These are phyloP conservation scores for Glonium stellatum DNA, from an alignment of 495 filamentous ascomycete genomes.

Conservation along the genomic window DNA sequence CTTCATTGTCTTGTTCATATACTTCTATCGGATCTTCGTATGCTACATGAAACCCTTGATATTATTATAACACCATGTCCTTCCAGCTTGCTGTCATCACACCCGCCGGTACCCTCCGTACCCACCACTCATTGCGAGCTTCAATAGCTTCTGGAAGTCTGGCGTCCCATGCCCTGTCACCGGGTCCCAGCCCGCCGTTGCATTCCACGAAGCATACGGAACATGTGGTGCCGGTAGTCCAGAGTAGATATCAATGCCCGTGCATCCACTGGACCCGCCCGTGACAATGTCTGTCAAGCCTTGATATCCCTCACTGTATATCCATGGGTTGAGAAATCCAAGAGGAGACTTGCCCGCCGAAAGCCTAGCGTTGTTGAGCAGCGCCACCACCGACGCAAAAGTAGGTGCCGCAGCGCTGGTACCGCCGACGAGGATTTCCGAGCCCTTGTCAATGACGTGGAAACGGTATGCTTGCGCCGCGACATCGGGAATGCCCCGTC, in stretches of 20 bases:
- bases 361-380: conserved; percentile 63
- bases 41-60: no score
- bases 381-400: conserved; percentile 54
- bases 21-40: no score
- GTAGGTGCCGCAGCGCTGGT: conserved; percentile 61
- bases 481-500: conserved; percentile 69
- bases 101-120: conserved; percentile 15
- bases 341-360: conserved; percentile 48
- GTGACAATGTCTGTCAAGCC: conserved; percentile 58
- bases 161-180: conserved; percentile 56
- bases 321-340: conserved; percentile 71
- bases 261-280: conserved; percentile 58
- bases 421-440: conserved; percentile 47
- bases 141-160: conserved; percentile 34
- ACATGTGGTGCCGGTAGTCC: conserved; percentile 28
- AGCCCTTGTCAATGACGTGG: conserved; percentile 49
- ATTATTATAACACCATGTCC: no score
- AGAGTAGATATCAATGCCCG: conserved; percentile 44
- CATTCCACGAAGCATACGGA: conserved; percentile 37
- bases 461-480: conserved; percentile 54
- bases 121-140: conserved; percentile 17
- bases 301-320: conserved; percentile 49
- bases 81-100: neutral
- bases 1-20: neutral
- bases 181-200: conserved; percentile 55